These are phyloP conservation scores for Patellaria atrata DNA, from an alignment of 495 filamentous ascomycete species.

Conservation along the genomic window DNA sequence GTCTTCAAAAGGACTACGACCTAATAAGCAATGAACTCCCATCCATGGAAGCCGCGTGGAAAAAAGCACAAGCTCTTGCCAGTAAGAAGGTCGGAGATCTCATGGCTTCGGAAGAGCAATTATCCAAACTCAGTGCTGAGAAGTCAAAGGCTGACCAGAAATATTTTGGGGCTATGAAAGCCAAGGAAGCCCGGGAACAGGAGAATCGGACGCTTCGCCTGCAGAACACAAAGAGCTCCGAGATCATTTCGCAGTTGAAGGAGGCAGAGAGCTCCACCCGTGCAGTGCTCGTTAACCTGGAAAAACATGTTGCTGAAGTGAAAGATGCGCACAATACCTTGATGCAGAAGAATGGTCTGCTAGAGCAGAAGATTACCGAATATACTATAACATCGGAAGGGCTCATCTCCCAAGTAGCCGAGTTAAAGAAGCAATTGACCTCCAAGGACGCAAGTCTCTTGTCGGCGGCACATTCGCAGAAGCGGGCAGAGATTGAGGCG, in stretches of 20 bases:
- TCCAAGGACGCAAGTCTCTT: conserved; percentile 52
- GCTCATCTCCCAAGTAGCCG: conserved; percentile 58
- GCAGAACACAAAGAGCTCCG: conserved; percentile 79
- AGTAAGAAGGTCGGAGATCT: conserved; percentile 73
- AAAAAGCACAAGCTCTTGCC: conserved; percentile 68
- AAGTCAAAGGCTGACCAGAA: conserved; percentile 96
- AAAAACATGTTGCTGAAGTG: conserved; percentile 75
- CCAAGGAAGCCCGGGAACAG: conserved; percentile 63
- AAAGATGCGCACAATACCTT: conserved; percentile 57
- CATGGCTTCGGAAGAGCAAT: conserved; percentile 58
- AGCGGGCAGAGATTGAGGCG: conserved; percentile 58
- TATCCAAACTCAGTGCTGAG: conserved; percentile 61
- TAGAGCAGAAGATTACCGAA: conserved; percentile 58
- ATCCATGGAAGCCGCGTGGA: conserved; percentile 74
- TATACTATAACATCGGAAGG: conserved; percentile 51
- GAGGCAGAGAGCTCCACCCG: conserved; percentile 54
- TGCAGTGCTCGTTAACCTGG: conserved; percentile 61
- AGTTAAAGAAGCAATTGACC: conserved; percentile 55
- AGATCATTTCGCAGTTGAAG: conserved; percentile 86
- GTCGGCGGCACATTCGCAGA: conserved; percentile 41
- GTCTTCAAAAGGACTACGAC: conserved; percentile 60
- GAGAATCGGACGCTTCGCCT: conserved; percentile 63
- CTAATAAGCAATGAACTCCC: conserved; percentile 77
- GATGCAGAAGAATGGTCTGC: conserved; percentile 49
- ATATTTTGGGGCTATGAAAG: conserved; percentile 89